Evolutionary conservation across 2,329 filamentous ascomycete species (phyloP), one percentile per base, ranked within the genome.

Genomic region (Aspergillus ruber): DNA sequence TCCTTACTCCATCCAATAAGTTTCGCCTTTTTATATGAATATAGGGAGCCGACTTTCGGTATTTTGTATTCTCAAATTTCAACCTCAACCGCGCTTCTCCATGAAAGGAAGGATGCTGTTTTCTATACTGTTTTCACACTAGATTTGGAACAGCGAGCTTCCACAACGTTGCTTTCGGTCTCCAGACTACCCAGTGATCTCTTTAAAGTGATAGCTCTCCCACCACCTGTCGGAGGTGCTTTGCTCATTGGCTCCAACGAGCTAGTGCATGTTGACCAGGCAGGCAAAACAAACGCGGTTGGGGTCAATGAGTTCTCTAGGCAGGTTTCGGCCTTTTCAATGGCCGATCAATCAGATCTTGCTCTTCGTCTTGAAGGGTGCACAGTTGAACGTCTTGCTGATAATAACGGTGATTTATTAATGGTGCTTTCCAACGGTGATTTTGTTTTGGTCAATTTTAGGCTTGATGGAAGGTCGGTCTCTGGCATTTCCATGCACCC

Each of bases 1-100:
- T 83, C 81, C 54, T 78, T 98, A 57, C 82, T 91, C 50, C 87
- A 95, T 69, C 90, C 91, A 43, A 83, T 96, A 61, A 88, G 95
- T 64, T 81, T 98, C 62, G 85, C 88, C 47, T 98, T 98, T 68
- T 75, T 98, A 55, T 82, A 97, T 77, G 91, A 97, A 73, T 98
- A 98, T 69, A 85, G 93, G 67, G 93, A 97, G 69, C 91, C 93
- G 10, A 98, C 93, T 0, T 95, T 98, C 72, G 93, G 91, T 48
- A 90, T 98, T 51, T 76, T 98, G 38, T 93, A 89, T 42, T 88
- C 90, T 1, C 84, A 83, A 45, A 74, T 82, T 53, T 77, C 84
- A 32, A 82, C 85, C 12, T 90, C 90, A n/a, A 77, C 79, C 47
- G 84, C 88, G 3, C 74, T 97, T 45, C 70, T 84, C 21, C 72